phyloP scores from a whole-genome alignment of 176 grass and related monocot genomes.

The Phragmites australis region DNA sequence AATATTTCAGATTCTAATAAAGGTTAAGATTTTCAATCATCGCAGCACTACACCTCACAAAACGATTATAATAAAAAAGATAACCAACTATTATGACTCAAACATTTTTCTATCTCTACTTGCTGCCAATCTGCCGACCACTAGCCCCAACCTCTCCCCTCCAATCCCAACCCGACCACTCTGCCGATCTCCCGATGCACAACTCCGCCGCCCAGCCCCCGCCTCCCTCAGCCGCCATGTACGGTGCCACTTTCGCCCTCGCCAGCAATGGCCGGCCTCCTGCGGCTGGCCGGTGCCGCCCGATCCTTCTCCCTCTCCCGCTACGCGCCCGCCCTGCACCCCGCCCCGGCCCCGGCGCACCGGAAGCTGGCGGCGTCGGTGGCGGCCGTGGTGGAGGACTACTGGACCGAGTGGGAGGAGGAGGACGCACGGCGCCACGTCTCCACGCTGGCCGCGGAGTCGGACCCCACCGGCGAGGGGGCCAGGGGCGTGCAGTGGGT shows the following conservation, averaged over 20 bases:
- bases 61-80: not conserved
- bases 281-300: slow-evolving; percentile 20
- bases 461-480: slow-evolving; percentile 17
- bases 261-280: not conserved
- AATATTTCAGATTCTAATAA: not conserved
- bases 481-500: slow-evolving; percentile 74
- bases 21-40: not conserved
- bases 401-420: slow-evolving; percentile 74
- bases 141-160: no score
- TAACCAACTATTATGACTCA: not conserved
- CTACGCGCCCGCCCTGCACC: slow-evolving; percentile 21
- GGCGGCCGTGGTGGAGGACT: slow-evolving; percentile 59
- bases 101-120: not conserved
- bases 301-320: slow-evolving; percentile 42
- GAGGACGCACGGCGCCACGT: slow-evolving; percentile 29
- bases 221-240: slow-evolving; percentile 29
- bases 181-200: slow-evolving; percentile 36
- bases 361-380: slow-evolving; percentile 45
- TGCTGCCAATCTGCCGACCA: no score
- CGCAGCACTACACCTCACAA: not conserved
- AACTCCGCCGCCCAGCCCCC: slow-evolving; percentile 24
- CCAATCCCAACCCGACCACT: slow-evolving; percentile 15
- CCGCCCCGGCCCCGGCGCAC: not conserved
- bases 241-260: slow-evolving; percentile 30
- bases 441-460: slow-evolving; percentile 22